These are phyloP conservation scores for Botryotinia calthae DNA, from an alignment of 2,329 filamentous ascomycete genomes.

Conservation along the genomic window DNA sequence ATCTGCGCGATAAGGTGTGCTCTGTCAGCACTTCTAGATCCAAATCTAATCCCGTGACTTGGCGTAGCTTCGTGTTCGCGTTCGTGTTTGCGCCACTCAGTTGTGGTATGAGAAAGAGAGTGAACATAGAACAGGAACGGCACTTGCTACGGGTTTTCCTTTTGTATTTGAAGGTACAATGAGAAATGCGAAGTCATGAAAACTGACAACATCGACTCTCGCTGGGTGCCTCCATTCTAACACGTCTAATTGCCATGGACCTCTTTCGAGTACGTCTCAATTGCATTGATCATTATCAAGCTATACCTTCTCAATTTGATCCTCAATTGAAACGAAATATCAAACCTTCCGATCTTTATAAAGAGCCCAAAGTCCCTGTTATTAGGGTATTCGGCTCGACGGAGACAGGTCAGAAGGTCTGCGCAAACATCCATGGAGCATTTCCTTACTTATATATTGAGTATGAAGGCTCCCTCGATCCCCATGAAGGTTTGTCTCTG, in stretches of 20 bases:
- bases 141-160: neutral
- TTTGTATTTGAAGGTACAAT: neutral
- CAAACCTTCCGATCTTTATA: constrained; percentile 55
- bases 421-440: constrained; percentile 90
- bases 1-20: neutral
- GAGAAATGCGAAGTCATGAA: constrained; percentile 10
- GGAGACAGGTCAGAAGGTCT: constrained; percentile 92
- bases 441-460: constrained; percentile 95
- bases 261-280: constrained; percentile 89
- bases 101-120: neutral
- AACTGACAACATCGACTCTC: neutral
- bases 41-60: neutral
- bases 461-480: constrained; percentile 67
- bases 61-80: neutral
- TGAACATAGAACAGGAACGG: neutral
- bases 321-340: constrained; percentile 69
- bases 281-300: constrained; percentile 93
- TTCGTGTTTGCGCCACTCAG: constrained; percentile 14
- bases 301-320: constrained; percentile 74
- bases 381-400: constrained; percentile 90
- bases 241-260: constrained; percentile 50
- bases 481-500: constrained; percentile 60
- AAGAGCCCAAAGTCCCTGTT: constrained; percentile 74
- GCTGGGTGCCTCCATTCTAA: constrained; percentile 10
- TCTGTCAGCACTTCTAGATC: neutral